These are phyloP conservation scores for Deakozyma indianensis DNA, from an alignment of 805 yeast species.

Conservation along the genomic window DNA sequence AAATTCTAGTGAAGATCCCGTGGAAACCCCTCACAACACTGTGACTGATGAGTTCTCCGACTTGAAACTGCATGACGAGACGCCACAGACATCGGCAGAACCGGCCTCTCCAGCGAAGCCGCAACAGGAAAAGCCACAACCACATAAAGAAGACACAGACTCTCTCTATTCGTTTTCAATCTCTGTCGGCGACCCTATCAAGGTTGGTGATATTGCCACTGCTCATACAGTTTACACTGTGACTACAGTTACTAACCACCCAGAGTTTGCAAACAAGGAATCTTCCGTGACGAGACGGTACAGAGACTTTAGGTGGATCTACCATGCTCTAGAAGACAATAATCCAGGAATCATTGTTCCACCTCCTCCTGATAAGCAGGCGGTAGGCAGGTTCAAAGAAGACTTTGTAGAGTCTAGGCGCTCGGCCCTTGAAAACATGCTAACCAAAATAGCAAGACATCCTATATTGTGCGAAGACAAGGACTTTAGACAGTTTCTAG, in stretches of 20 bases:
- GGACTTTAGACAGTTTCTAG: conserved; percentile 67
- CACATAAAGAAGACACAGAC: neutral
- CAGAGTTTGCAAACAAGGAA: conserved; percentile 25
- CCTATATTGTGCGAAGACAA: conserved; percentile 48
- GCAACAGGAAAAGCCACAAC: neutral
- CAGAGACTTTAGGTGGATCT: conserved; percentile 87
- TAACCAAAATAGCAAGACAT: conserved; percentile 49
- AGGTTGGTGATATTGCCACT: conserved; percentile 79
- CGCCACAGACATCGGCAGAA: neutral
- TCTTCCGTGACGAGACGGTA: conserved; percentile 68
- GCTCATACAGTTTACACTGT: conserved; percentile 84
- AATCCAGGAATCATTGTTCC: conserved; percentile 89
- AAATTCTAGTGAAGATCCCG: neutral
- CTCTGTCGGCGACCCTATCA: conserved; percentile 77
- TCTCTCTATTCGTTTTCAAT: conserved; percentile 32
- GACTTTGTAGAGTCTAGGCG: conserved; percentile 81
- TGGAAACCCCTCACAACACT: neutral
- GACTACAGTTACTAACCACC: conserved; percentile 40
- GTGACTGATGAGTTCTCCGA: conserved; percentile 1
- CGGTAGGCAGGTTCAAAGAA: conserved; percentile 81
- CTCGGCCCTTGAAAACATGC: conserved; percentile 74
- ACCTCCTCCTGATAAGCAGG: conserved; percentile 92
- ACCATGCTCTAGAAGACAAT: conserved; percentile 69
- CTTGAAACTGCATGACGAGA: neutral
- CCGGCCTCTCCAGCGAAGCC: neutral